Base-by-base conservation (phyloP, 192 early-diverging fungal species). In the Entrophospora sp. region DNA sequence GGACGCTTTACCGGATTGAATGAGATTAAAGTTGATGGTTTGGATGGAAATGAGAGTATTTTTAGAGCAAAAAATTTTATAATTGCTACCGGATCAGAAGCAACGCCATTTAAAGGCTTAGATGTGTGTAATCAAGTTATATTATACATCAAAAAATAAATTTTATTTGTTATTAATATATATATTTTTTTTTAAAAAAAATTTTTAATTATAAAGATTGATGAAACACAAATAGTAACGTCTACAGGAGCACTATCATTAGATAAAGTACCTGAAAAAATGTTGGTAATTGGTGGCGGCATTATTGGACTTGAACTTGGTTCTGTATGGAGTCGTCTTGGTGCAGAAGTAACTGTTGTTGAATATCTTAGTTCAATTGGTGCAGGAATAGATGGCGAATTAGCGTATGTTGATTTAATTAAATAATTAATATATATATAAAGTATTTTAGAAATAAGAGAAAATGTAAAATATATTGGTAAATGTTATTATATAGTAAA, bases 281-380 rank as follows among this genome's bases (percentile, higher is more conserved):
- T 98, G 91, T 85, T 96, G 52, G 94, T 98, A 60, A 97, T 98
- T 73, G 96, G 96, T 67, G 96, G 91, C 61, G 96, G 96, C 80
- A 95, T 98, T 69, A 98, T 98, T 80, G 96, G 96, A 66, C 88
- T 98, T 40, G 96, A 98, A 79, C 83, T 98, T 51, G 96, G 96
- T 36, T 98, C 96, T 9, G 96, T 98, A 56, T 98, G 96, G 96
- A 81, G 82, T 70, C 90, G 96, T 56, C 81, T 98, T 53, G 96
- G 96, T 60, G 79, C 94, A 25, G 89, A 98, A 69, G 91, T 93
- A 42, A 96, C 94, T 32, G 91, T 95, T 42, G 93, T 98, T 59
- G 96, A 98, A 77, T 98, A 89, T 83, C 73, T 93, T 69, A 83
- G 82, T 56, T 82, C 91, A 44, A 89, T 98, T 61, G 96, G 96